Conservation (phyloP, 345 rosid genomes). For the Rhizophora mangle region DNA sequence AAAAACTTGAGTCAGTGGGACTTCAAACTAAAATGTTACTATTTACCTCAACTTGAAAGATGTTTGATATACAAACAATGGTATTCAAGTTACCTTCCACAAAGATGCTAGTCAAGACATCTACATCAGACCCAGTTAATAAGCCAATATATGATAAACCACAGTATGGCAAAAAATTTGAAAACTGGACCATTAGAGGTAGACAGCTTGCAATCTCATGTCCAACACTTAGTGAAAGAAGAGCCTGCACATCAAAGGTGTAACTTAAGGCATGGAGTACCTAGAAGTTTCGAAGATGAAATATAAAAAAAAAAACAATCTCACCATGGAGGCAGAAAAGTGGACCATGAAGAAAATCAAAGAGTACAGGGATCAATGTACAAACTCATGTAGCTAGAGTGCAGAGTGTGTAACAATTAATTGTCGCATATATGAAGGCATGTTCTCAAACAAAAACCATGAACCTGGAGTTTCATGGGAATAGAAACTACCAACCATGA, state of each 20-base stretch:
- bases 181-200: slow-evolving; percentile 43
- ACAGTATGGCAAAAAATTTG: slow-evolving; percentile 48
- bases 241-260: slow-evolving; percentile 51
- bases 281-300: neutral
- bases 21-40: neutral
- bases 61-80: slow-evolving; percentile 1
- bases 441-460: slow-evolving; percentile 1
- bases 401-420: neutral
- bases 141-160: slow-evolving; percentile 62
- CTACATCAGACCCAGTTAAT: slow-evolving; percentile 60
- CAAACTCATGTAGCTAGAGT: neutral
- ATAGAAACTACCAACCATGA: slow-evolving; percentile 52
- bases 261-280: slow-evolving; percentile 13
- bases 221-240: slow-evolving; percentile 51
- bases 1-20: neutral
- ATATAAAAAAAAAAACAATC: neutral
- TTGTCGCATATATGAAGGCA: neutral
- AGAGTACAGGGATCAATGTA: neutral
- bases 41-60: neutral
- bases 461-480: slow-evolving; percentile 6
- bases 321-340: neutral
- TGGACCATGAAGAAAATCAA: neutral
- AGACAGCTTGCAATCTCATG: slow-evolving; percentile 33
- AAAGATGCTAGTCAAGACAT: slow-evolving; percentile 33
- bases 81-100: slow-evolving; percentile 39